Evolutionary conservation across 176 grass and related monocot genomes (phyloP).

Genomic region (Thalia dealbata): DNA sequence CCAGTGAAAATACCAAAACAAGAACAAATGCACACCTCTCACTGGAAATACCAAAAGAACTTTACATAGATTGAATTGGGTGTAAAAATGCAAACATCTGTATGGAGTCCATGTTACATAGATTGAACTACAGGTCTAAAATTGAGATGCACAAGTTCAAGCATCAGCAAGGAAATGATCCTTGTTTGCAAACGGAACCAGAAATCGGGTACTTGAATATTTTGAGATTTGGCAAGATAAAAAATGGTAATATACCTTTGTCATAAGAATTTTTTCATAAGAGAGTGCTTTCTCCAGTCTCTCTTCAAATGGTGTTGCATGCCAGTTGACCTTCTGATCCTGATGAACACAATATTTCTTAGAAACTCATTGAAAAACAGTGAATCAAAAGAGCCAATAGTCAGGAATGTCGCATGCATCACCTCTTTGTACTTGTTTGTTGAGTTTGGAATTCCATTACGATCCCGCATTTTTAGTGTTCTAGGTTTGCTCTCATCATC

Average conservation of each 20-base stretch:
- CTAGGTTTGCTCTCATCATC: conserved; percentile 33
- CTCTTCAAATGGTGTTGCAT: conserved; percentile 85
- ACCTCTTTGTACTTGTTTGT: conserved; percentile 99
- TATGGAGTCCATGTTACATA: not conserved
- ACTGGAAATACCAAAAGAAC: too few species aligned
- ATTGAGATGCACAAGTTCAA: not conserved
- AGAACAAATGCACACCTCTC: too few species aligned
- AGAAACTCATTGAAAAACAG: not conserved
- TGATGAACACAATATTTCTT: conserved; percentile 22
- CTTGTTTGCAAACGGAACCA: not conserved
- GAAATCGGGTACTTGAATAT: not conserved
- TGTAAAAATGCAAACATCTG: too few species aligned
- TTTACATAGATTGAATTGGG: too few species aligned
- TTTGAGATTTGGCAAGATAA: not conserved
- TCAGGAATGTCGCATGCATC: conserved; percentile 3
- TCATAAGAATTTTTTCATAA: conserved; percentile 53
- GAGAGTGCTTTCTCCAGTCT: conserved; percentile 96
- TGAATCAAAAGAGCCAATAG: not conserved
- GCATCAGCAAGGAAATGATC: not conserved
- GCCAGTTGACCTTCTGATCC: conserved; percentile 98
- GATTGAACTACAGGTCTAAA: not conserved
- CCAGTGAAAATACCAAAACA: too few species aligned
- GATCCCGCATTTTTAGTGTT: conserved; percentile 54
- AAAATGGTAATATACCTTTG: conserved; percentile 49
- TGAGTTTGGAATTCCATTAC: conserved; percentile 96